Evolutionary conservation across 176 grass and related monocot species (phyloP).

Genomic region (Rhipidocladum racemiflorum): DNA sequence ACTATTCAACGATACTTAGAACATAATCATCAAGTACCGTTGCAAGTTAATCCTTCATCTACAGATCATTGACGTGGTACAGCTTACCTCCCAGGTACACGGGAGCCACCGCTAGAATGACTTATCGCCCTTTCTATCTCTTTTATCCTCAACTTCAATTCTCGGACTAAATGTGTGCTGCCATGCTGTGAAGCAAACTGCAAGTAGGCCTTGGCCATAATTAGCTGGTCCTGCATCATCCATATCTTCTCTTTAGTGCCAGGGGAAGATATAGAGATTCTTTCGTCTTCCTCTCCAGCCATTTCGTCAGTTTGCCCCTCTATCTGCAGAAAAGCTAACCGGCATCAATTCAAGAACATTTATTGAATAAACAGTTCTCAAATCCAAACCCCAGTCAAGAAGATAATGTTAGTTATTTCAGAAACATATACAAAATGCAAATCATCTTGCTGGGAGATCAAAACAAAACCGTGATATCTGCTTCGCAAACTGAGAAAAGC

Average conservation of each 20-base stretch:
- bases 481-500: neutral
- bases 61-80: neutral
- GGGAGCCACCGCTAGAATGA: constrained; percentile 42
- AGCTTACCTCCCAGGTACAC: constrained; percentile 62
- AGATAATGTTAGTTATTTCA: neutral
- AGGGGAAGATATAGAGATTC: constrained; percentile 30
- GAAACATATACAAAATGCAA: neutral
- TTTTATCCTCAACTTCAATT: constrained; percentile 80
- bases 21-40: neutral
- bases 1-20: neutral
- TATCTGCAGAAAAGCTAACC: constrained; percentile 30
- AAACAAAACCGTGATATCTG: neutral
- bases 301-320: constrained; percentile 27
- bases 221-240: constrained; percentile 81
- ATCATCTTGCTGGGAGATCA: neutral
- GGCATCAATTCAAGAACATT: neutral
- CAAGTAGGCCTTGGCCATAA: constrained; percentile 71
- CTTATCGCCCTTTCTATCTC: constrained; percentile 64
- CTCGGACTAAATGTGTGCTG: constrained; percentile 48
- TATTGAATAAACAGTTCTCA: neutral
- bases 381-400: neutral
- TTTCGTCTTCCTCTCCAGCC: constrained; percentile 41
- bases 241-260: constrained; percentile 60
- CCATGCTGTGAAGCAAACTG: constrained; percentile 54
- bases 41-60: neutral